These are phyloP conservation scores for Achlya hypogyna DNA, from an alignment of 352 stramenopile species.

Conservation along the genomic window DNA sequence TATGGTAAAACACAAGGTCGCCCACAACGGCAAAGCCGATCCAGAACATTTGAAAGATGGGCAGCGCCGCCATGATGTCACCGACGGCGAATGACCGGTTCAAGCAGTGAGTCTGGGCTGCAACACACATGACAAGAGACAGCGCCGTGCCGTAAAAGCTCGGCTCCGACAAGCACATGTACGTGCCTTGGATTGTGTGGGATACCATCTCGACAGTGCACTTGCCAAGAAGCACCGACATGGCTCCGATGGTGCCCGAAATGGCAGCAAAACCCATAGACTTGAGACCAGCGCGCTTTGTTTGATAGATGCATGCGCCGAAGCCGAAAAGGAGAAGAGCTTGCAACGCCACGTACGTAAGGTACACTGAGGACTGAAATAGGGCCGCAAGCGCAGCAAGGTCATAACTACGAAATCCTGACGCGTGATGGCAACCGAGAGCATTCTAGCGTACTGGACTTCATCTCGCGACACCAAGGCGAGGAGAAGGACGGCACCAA, in stretches of 20 bases:
- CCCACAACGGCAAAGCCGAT: not conserved
- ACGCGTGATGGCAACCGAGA: not conserved
- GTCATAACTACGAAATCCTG: not conserved
- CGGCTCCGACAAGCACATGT: not conserved
- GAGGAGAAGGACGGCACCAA: not conserved
- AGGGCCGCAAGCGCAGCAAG: not conserved
- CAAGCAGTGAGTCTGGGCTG: not conserved
- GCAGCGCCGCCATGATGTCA: not conserved
- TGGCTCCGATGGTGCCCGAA: not conserved
- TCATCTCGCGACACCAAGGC: not conserved
- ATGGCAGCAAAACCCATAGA: not conserved
- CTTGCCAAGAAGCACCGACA: not conserved
- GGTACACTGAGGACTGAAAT: not conserved
- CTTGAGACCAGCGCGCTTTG: not conserved
- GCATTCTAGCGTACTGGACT: not conserved
- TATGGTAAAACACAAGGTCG: not conserved
- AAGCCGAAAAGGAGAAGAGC: not conserved
- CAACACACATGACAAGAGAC: not conserved
- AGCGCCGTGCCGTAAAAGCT: not conserved
- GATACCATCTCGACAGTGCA: not conserved
- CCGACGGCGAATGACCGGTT: not conserved
- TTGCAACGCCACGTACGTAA: not conserved
- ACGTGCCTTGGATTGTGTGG: not conserved
- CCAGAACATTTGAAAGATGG: not conserved
- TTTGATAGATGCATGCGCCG: not conserved